phyloP scores from a whole-genome alignment of 805 yeast genomes.

The Torulaspora maleeae region DNA sequence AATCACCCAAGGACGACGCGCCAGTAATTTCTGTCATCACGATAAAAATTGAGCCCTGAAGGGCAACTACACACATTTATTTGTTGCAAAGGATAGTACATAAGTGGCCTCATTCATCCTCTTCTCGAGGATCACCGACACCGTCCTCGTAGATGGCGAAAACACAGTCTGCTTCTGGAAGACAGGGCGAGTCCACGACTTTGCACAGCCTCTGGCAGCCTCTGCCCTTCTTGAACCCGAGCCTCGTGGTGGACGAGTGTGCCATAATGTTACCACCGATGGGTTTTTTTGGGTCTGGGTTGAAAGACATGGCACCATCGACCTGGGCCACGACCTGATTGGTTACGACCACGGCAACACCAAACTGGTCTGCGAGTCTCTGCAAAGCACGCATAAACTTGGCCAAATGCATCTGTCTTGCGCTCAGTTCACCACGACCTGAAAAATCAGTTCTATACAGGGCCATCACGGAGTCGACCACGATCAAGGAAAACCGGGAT shows the following conservation, averaged over 20 bases:
- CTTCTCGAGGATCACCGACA: constrained; percentile 89
- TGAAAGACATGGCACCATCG: constrained; percentile 75
- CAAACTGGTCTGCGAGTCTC: constrained; percentile 93
- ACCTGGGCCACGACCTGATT: constrained; percentile 98
- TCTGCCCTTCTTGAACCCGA: constrained; percentile 83
- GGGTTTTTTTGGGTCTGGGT: constrained; percentile 97
- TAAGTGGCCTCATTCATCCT: constrained; percentile 42
- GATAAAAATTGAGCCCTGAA: neutral
- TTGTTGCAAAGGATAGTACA: neutral
- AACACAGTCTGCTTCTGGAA: constrained; percentile 91
- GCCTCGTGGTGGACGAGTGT: constrained; percentile 90
- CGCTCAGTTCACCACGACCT: constrained; percentile 94
- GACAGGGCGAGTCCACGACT: constrained; percentile 92
- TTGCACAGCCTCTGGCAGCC: constrained; percentile 92
- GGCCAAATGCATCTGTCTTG: constrained; percentile 92
- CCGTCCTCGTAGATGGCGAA: constrained; percentile 97
- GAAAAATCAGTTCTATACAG: constrained; percentile 89
- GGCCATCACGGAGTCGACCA: constrained; percentile 98
- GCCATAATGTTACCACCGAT: constrained; percentile 98
- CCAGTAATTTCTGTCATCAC: neutral
- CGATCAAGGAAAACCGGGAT: constrained; percentile 79
- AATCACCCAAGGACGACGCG: neutral
- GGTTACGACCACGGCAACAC: constrained; percentile 91
- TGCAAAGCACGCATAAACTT: constrained; percentile 88
- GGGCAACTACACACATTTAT: neutral